These are phyloP conservation scores for Coniochaeta hoffmannii DNA, from an alignment of 2,329 filamentous ascomycete genomes.

Conservation along the genomic window DNA sequence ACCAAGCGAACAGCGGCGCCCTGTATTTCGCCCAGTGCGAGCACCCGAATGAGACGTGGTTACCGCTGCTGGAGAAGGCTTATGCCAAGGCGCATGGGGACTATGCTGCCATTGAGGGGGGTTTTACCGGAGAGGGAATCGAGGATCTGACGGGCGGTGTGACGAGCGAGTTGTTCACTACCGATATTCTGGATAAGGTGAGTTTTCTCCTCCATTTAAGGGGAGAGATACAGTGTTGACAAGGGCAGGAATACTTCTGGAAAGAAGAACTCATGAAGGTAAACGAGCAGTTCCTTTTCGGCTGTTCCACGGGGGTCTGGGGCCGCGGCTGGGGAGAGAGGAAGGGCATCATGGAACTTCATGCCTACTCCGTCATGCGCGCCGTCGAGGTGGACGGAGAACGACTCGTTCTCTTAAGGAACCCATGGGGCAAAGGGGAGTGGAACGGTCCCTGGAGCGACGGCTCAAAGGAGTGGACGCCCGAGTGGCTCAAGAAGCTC, in stretches of 20 bases:
- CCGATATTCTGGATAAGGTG: constrained; percentile 63
- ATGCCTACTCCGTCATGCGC: constrained; percentile 55
- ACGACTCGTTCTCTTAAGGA: constrained; percentile 42
- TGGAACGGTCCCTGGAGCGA: constrained; percentile 55
- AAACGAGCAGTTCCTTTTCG: constrained; percentile 73
- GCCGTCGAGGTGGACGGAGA: constrained; percentile 36
- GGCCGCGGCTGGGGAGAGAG: constrained; percentile 55
- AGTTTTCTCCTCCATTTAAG: not conserved
- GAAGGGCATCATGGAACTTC: constrained; percentile 49
- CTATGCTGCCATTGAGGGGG: constrained; percentile 64
- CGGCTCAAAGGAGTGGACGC: constrained; percentile 54
- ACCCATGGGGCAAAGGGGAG: constrained; percentile 53
- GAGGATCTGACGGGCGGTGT: constrained; percentile 60
- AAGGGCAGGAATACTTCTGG: constrained; percentile 63
- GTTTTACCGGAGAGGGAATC: constrained; percentile 42
- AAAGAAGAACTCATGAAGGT: constrained; percentile 70
- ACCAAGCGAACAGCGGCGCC: constrained; percentile 61
- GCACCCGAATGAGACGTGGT: constrained; percentile 64
- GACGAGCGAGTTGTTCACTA: constrained; percentile 59
- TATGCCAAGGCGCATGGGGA: constrained; percentile 71
- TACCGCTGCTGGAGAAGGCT: constrained; percentile 65
- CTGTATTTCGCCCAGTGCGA: constrained; percentile 65
- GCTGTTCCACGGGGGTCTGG: constrained; percentile 59
- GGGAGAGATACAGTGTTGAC: not conserved
- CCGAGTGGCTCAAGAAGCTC: constrained; percentile 49